Base-by-base conservation (phyloP, 208 protist species). In the Leishmania mexicana region DNA sequence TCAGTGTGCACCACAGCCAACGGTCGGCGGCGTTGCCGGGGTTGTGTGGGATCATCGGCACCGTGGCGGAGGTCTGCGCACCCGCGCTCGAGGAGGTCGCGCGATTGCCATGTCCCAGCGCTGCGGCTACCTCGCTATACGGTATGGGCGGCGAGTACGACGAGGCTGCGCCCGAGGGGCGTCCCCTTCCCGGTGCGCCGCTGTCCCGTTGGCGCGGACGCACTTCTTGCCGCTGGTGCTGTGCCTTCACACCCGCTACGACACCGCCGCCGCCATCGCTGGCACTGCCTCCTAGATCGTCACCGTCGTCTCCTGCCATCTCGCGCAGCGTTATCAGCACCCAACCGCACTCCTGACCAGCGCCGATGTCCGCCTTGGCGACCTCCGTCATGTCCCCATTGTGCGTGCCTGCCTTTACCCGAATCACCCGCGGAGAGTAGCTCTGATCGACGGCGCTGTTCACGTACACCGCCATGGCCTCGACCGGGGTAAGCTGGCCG, bases 361-460 rank as follows among this genome's bases (percentile, higher is more conserved):
- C 75, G 5, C 85, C 77, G 72, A 96, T 83, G 38, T 90, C 87
- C 28, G 72, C 85, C 40, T 70, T 79, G 11, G 87, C 85, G 28
- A 96, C 86, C 83, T 96, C 90, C 8, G 81, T 83, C 80, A 97
- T 89, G 79, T 96, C 94, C 24, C 89, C 90, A 24, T 76, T 83
- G 45, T 92, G 87, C 40, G 90, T 94, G 13, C 96, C 94, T 10
- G 91, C 91, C 35, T 88, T 87, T 40, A 98, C 77, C 21, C 81
- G 76, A 31, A 97, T 87, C 64, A 81, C 86, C 19, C 89, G 84
- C 57, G 96, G 96, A 17, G 96, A 95, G 92, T 98, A 98, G 85
- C 94, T 98, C 78, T 98, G 93, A 75, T 98, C 96, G 21, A 86
- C 81, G 19, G 75, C 68, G 83, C 83, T 93, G 76, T 95, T 86